A percentile compares a stretch with the other conserved stretches of the same genome.
Conservation (phyloP, 1,139 yeast species). For the Pichia sp. region DNA sequence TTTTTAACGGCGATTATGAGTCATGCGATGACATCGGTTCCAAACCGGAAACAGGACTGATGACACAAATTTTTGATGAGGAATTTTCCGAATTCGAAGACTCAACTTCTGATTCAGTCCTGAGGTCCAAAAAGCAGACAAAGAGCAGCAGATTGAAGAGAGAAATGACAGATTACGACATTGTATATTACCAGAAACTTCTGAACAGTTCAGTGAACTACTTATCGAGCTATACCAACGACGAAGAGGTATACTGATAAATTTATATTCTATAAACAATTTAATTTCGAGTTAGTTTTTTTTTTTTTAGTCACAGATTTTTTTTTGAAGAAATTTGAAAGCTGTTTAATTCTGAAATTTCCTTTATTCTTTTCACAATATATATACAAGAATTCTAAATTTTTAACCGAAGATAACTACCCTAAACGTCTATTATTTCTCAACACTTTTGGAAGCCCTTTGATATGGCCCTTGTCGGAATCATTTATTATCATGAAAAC, state of each 20-base stretch:
- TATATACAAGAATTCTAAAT: conserved; percentile 5
- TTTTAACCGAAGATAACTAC: conserved; percentile 6
- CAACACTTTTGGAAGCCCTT: conserved; percentile 72
- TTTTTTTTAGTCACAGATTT: not conserved
- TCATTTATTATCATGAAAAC: conserved; percentile 73
- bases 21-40: not conserved
- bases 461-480: conserved; percentile 74
- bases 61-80: not conserved
- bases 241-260: conserved; percentile 17
- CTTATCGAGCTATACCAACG: conserved; percentile 7
- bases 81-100: conserved; percentile 1
- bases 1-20: conserved; percentile 21
- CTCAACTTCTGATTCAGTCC: not conserved
- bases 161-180: conserved; percentile 24
- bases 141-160: not conserved
- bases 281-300: not conserved
- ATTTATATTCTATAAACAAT: too few relatives aligned
- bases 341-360: not conserved
- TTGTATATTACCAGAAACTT: conserved; percentile 21
- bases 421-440: conserved; percentile 45
- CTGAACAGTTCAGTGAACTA: conserved; percentile 28
- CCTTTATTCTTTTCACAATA: not conserved
- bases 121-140: not conserved
- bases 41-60: not conserved
- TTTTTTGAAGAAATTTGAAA: not conserved